Base-by-base conservation (phyloP, 2,329 filamentous ascomycete genomes). In the Aureobasidium sp. region DNA sequence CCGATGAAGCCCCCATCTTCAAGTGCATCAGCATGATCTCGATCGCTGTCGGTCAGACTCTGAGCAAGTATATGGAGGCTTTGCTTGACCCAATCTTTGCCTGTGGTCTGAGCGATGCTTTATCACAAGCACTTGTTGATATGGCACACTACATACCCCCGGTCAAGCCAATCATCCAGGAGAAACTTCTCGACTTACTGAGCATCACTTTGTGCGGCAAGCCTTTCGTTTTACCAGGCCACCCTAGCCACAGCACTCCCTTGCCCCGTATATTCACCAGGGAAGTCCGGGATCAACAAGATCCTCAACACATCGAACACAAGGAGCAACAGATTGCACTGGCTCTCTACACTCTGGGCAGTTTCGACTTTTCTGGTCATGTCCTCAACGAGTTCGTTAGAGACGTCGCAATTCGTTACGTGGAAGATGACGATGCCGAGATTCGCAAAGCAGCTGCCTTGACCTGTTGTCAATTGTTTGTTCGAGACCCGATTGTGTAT, bases 131-230 rank as follows among this genome's bases (percentile, higher is more conserved):
- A 2, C 80, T 99, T 60, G 92, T 97, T 25, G 95, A 99, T 71
- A 97, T 99, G 90, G 94, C 94, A 31, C 96, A 97, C 72, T 97
- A 99, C 72, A 97, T 99, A 51, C 94, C 93, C 0, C 91, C 95
- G 0, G 91, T 97, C 62, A 94, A 96, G 72, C 84, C 89, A 2
- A 92, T 86, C 7, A 97, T 99, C 44, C 94, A 99, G 71, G 93
- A 97, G 70, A 87, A 94, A 68, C 79, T 99, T 27, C 82, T 99
- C 14, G 91, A 99, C 71, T 92, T 99, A 83, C 83, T 99, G 42
- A 97, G 94, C 74, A 86, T 93, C 66, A 93, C 97, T 3, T 83
- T 99, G 1, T 96, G 92, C 65, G 91, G 93, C 3, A 89, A 94
- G 67, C 89, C 91, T 1, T 99, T 97, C 74, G 88, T 93, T 67